Evolutionary conservation across 164 flowering plant species (phyloP).

Genomic region (Umbilicus rupestris): DNA sequence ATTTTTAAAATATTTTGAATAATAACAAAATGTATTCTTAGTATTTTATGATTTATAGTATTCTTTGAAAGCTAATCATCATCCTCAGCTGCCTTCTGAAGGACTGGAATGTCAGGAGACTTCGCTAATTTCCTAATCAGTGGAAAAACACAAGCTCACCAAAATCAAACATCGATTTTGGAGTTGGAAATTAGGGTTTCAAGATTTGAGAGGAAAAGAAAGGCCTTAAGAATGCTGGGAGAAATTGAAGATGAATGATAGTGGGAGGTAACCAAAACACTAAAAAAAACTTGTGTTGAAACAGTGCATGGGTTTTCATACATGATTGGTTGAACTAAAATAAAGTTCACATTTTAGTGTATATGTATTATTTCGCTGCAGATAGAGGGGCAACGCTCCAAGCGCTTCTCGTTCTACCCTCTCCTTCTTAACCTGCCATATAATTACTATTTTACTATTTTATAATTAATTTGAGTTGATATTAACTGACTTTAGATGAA

Average conservation of each 20-base stretch:
- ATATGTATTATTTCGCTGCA: too few relatives aligned
- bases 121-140: background rate
- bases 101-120: background rate
- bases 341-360: too few relatives aligned
- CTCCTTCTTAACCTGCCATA: slow-evolving; percentile 70
- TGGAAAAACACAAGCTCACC: background rate
- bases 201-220: background rate
- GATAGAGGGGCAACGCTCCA: slow-evolving; percentile 58
- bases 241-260: too few relatives aligned
- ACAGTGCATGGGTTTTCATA: too few relatives aligned
- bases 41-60: background rate
- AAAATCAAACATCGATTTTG: background rate
- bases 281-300: too few relatives aligned
- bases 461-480: background rate
- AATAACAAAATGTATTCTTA: background rate
- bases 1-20: background rate
- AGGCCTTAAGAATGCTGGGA: background rate
- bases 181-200: background rate
- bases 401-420: slow-evolving; percentile 72
- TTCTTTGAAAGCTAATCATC: slow-evolving; percentile 33
- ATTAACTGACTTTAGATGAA: too few relatives aligned
- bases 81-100: slow-evolving; percentile 36
- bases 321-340: too few relatives aligned
- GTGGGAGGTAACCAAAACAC: too few relatives aligned
- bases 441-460: background rate